Percentiles rank a stretch among this genome's conserved stretches.
phyloP scores from a whole-genome alignment of 495 filamentous ascomycete genomes.

The Xylaria curta region DNA sequence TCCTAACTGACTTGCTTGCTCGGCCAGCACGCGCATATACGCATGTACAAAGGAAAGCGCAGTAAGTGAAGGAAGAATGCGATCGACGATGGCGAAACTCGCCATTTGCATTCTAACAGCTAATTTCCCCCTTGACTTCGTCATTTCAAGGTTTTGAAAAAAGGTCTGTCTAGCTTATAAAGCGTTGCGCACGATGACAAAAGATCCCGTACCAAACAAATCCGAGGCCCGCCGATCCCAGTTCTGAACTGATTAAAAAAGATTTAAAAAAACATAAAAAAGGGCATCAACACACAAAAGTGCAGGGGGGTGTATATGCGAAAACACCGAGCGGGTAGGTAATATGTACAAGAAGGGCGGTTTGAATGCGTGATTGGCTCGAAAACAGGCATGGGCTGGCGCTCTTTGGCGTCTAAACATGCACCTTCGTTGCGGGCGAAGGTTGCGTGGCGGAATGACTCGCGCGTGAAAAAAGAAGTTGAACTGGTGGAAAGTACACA shows the following conservation, averaged over 20 bases:
- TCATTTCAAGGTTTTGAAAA: background rate
- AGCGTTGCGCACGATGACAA: slow-evolving; percentile 15
- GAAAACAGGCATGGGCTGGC: background rate
- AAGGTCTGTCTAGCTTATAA: slow-evolving; percentile 21
- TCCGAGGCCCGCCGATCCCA: slow-evolving; percentile 16
- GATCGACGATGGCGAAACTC: background rate
- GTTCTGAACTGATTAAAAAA: slow-evolving; percentile 25
- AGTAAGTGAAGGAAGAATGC: slow-evolving; percentile 13
- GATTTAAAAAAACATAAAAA: background rate
- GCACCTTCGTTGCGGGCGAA: background rate
- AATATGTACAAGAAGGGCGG: slow-evolving; percentile 29
- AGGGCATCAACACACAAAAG: background rate
- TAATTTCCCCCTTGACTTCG: background rate
- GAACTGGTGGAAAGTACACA: background rate
- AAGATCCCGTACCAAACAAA: slow-evolving; percentile 12
- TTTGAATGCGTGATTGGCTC: background rate
- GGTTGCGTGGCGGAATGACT: background rate
- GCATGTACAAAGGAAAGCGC: slow-evolving; percentile 30
- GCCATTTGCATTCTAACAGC: background rate
- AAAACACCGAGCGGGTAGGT: slow-evolving; percentile 16
- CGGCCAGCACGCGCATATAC: no score
- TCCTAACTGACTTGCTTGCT: slow-evolving; percentile 4
- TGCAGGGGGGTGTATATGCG: slow-evolving; percentile 16
- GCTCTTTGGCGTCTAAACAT: slow-evolving; percentile 8
- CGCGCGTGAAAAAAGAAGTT: background rate